Conservation (phyloP, 2,329 filamentous ascomycete species). For the Macrophomina pseudophaseolina region DNA sequence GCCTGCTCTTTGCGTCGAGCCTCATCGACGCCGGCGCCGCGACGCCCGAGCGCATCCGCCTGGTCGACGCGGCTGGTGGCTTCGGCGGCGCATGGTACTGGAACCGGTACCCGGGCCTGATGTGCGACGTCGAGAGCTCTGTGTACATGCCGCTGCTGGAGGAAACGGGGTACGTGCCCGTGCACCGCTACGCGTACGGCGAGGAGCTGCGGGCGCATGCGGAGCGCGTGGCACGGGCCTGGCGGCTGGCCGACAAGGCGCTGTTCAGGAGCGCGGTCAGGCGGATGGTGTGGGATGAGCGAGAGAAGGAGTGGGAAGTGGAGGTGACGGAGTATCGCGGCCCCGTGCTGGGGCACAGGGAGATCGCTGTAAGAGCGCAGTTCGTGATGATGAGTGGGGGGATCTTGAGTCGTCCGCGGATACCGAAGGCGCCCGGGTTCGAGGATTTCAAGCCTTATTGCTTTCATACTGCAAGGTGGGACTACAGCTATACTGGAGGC, state of each 20-base stretch:
- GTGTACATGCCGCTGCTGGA: conserved; percentile 49
- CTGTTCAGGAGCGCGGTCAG: conserved; percentile 42
- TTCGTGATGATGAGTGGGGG: conserved; percentile 35
- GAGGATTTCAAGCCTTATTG: conserved; percentile 41
- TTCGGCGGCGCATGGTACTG: conserved; percentile 38
- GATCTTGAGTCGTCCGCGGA: conserved; percentile 37
- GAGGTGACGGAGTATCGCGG: conserved; percentile 45
- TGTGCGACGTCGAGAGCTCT: conserved; percentile 28
- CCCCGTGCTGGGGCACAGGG: conserved; percentile 37
- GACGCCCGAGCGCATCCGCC: conserved; percentile 41
- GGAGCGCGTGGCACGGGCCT: conserved; percentile 45
- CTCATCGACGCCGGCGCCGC: conserved; percentile 45
- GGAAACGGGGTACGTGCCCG: conserved; percentile 39
- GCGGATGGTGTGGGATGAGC: conserved; percentile 59
- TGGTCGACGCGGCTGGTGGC: conserved; percentile 33
- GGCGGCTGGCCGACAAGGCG: conserved; percentile 48
- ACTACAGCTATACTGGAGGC: conserved; percentile 42
- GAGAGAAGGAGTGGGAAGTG: conserved; percentile 40
- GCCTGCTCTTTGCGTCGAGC: conserved; percentile 49
- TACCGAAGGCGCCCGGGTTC: conserved; percentile 41
- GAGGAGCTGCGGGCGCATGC: conserved; percentile 44
- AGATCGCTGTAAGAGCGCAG: conserved; percentile 40
- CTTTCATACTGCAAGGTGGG: conserved; percentile 36
- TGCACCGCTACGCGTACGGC: conserved; percentile 42
- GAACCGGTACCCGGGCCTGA: conserved; percentile 39